Percentiles rank a stretch among this genome's conserved stretches.
Conservation (phyloP, 192 early-diverging fungal genomes). For the Coemansia sp. region DNA sequence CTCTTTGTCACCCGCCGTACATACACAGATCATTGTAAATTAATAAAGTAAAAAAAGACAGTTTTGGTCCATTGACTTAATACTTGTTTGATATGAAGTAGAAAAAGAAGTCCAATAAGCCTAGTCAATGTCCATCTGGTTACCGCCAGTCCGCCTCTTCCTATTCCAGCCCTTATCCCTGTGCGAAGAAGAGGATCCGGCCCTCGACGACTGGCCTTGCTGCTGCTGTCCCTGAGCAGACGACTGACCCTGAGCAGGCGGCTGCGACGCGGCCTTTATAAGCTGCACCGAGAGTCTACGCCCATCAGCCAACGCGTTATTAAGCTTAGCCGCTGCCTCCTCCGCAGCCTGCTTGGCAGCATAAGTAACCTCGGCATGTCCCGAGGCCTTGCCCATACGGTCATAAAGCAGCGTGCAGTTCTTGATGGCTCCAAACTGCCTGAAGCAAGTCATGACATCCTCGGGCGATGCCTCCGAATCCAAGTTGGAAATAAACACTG, state of each 20-base stretch:
- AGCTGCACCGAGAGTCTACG: slow-evolving; percentile 40
- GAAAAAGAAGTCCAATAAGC: not conserved
- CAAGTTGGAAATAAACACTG: slow-evolving; percentile 53
- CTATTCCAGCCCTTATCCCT: slow-evolving; percentile 4
- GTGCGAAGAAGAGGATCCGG: not conserved
- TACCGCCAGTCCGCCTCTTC: slow-evolving; percentile 17
- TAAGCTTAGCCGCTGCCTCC: slow-evolving; percentile 45
- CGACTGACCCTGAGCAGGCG: slow-evolving; percentile 5
- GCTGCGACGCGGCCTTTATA: slow-evolving; percentile 7
- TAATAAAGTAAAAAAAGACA: slow-evolving; percentile 10
- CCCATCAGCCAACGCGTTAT: slow-evolving; percentile 56
- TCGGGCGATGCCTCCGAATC: slow-evolving; percentile 54
- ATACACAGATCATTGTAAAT: not conserved
- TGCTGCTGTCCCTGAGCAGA: slow-evolving; percentile 13
- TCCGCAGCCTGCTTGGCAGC: slow-evolving; percentile 39
- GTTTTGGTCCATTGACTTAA: not conserved
- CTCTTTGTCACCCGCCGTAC: slow-evolving; percentile 25
- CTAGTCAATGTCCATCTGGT: slow-evolving; percentile 51
- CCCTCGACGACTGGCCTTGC: not conserved
- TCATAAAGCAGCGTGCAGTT: slow-evolving; percentile 54
- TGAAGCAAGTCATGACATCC: slow-evolving; percentile 58
- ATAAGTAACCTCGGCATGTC: slow-evolving; percentile 54
- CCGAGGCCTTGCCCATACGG: slow-evolving; percentile 45
- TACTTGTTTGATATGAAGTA: not conserved
- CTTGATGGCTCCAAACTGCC: slow-evolving; percentile 53